These are phyloP conservation scores for Rosa hybrid DNA, from an alignment of 331 rosid genomes.

Conservation along the genomic window DNA sequence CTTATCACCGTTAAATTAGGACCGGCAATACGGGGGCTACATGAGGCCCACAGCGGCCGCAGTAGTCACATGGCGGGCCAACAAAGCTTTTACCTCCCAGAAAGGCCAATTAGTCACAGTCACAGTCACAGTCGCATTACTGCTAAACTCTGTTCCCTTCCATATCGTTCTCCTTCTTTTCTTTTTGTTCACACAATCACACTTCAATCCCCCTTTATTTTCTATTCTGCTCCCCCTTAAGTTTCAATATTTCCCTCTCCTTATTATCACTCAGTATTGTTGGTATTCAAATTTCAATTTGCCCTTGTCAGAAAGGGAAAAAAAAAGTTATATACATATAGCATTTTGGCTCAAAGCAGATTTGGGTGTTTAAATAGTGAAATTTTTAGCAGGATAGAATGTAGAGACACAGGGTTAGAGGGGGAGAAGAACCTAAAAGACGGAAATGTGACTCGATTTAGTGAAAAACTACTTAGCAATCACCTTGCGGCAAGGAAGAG, in stretches of 20 bases:
- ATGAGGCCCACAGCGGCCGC: neutral
- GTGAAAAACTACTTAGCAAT: neutral
- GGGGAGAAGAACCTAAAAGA: neutral
- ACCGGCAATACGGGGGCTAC: neutral
- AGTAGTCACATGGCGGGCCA: constrained; percentile 17
- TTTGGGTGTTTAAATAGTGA: neutral
- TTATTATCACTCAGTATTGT: no score
- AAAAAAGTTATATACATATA: no score
- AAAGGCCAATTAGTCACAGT: neutral
- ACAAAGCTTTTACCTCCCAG: neutral
- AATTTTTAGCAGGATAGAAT: neutral
- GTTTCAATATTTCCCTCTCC: neutral
- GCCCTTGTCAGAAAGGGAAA: no score
- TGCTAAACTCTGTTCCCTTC: neutral
- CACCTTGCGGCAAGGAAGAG: neutral
- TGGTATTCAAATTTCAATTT: no score
- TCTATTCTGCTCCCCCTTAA: neutral
- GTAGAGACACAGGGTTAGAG: neutral
- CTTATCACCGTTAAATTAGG: neutral
- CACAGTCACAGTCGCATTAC: neutral
- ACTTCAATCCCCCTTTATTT: neutral
- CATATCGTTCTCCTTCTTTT: neutral
- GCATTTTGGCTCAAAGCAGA: neutral
- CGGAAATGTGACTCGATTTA: neutral
- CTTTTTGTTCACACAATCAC: neutral